phyloP scores from a whole-genome alignment of 176 grass and related monocot species.

The Oryza brachyantha region DNA sequence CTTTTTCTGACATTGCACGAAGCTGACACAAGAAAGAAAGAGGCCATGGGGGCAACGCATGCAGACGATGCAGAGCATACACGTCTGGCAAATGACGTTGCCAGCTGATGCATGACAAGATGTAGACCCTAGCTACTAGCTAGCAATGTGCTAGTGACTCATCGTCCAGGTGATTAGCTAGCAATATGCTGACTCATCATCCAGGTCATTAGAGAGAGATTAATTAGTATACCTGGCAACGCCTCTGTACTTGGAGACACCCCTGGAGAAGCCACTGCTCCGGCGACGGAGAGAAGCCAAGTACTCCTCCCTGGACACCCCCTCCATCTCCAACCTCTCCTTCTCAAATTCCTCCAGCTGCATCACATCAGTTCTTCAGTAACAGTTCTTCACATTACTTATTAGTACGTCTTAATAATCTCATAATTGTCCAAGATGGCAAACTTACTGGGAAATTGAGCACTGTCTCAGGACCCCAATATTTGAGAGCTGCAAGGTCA shows the following conservation, averaged over 20 bases:
- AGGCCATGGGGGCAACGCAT: not conserved
- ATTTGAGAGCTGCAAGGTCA: slow-evolving; percentile 86
- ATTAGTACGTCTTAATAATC: no score
- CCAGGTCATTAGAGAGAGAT: not conserved
- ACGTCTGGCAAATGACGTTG: not conserved
- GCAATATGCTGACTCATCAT: not conserved
- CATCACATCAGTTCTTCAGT: not conserved
- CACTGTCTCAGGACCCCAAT: slow-evolving; percentile 66
- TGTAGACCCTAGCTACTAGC: not conserved
- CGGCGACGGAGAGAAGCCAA: slow-evolving; percentile 80
- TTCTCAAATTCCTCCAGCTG: slow-evolving; percentile 63
- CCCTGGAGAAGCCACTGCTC: slow-evolving; percentile 94
- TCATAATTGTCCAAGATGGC: not conserved
- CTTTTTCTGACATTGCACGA: not conserved
- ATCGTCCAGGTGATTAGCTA: no score
- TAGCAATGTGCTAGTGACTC: no score
- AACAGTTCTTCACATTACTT: not conserved
- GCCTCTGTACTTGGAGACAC: slow-evolving; percentile 93
- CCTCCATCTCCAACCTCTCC: slow-evolving; percentile 71
- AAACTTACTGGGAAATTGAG: slow-evolving; percentile 78
- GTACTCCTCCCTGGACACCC: slow-evolving; percentile 68
- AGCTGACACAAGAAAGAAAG: not conserved
- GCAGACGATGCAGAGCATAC: not conserved
- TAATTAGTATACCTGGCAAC: slow-evolving; percentile 67
- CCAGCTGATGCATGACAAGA: not conserved